Evolutionary conservation across 2,329 filamentous ascomycete genomes (phyloP), one percentile per base, ranked within the genome.

Genomic region (Stemphylium beticola): DNA sequence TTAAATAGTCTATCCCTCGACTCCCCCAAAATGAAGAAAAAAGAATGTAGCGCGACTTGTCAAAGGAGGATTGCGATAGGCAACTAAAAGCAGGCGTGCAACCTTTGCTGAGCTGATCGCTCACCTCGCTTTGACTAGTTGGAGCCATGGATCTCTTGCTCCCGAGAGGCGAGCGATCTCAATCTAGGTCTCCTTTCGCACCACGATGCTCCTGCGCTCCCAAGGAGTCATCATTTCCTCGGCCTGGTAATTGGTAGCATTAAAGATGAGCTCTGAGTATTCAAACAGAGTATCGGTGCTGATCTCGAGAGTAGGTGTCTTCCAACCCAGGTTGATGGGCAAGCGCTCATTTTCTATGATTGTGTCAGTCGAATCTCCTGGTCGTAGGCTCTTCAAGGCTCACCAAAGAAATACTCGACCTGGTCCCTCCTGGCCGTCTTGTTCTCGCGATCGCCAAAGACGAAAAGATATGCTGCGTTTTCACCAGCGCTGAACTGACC

Each of bases 391-490:
- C 9, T 37, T 1, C 0, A 14, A 29, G n/a, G 38, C 51, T 3
- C 24, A 49, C 45, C 51, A 8, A 54, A 54, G 18, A 49, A 29
- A 14, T 18, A 54, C 7, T 33, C 15, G 1, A 54, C 45, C 1
- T 33, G 12, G 0, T 49, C 51, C 4, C 40, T 33, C 8, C 22
- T 29, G 2, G 51, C 51, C 0, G 51, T 54, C 32, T 43, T 33
- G 4, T 24, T 20, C 4, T 22, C n/a, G 4, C 47, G 41, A 18
- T 54, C 39, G 3, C 51, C 51, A 20, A 54, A 49, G 1, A 49
- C 51, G 10, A 54, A 10, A 31, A 54, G 31, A 18, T 54, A 54
- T 0, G 39, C 33, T 1, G 51, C 51, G 6, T 38, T 39, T 37
- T 54, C 51, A 4, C 34, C 22, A 0, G 39, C 32, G 18, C 45